A percentile compares a stretch with the other conserved stretches of the same genome.
These are phyloP conservation scores for Coemansia sp. DNA, from an alignment of 192 early-diverging fungal genomes.

Conservation along the genomic window DNA sequence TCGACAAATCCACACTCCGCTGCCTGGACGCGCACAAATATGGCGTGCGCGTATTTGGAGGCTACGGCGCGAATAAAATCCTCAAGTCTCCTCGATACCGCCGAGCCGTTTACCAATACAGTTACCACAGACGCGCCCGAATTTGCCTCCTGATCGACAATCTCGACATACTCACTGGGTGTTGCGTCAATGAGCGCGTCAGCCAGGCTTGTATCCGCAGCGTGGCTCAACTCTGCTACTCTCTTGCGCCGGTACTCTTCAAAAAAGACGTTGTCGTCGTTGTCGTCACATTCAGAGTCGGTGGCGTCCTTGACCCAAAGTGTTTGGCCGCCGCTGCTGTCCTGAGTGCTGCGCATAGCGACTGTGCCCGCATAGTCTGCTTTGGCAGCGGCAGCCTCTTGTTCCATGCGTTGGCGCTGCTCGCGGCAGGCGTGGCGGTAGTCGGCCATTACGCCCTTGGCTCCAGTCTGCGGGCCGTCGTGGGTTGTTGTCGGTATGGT, in stretches of 20 bases:
- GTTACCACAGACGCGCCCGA: conserved; percentile 9
- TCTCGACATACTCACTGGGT: conserved; percentile 40
- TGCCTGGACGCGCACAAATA: conserved; percentile 37
- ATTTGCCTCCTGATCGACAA: conserved; percentile 29
- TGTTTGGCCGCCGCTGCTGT: conserved; percentile 1
- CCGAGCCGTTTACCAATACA: conserved; percentile 10
- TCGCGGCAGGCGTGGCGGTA: conserved; percentile 22
- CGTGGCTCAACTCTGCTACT: conserved; percentile 10
- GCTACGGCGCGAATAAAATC: conserved; percentile 8
- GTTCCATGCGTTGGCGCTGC: conserved; percentile 4
- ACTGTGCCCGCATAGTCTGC: conserved; percentile 5
- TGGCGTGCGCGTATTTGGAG: conserved; percentile 8
- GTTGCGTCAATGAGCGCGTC: conserved; percentile 16
- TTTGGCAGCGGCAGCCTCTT: not conserved
- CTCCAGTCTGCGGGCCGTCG: conserved; percentile 46
- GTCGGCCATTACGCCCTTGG: conserved; percentile 46
- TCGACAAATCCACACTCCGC: conserved; percentile 38
- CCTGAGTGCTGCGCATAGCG: conserved; percentile 2
- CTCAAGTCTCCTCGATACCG: conserved; percentile 17
- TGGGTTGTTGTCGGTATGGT: not conserved
- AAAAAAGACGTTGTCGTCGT: conserved; percentile 24
- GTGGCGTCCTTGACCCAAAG: conserved; percentile 23
- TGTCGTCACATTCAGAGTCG: not conserved
- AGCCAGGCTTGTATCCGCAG: conserved; percentile 8
- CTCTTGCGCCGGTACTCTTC: conserved; percentile 35